Base-by-base conservation (phyloP, 2,329 filamentous ascomycete species). In the Chrysoporthe puriensis region DNA sequence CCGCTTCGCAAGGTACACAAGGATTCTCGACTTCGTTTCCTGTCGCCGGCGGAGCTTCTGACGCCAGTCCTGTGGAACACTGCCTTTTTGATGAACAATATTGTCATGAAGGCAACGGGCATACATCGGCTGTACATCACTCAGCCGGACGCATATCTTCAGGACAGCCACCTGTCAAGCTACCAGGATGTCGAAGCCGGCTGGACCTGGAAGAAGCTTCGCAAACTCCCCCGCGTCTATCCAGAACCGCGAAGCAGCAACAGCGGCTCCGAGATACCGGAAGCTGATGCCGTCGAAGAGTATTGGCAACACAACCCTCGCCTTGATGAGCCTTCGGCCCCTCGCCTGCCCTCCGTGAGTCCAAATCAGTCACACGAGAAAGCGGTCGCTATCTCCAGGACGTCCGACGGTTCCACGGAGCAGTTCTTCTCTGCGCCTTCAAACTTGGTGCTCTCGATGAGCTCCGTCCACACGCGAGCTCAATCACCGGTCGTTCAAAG, bases 1-100 rank as follows among this genome's bases (percentile, higher is more conserved):
- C 92, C 92, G 5, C 81, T 95, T 21, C 87, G 91, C 62, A 94
- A 94, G 76, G 81, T 93, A 2, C 87, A 91, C 74, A 93, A 91
- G 74, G 90, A 93, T 67, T 89, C 90, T 0, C 86, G 88, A 36
- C 83, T 95, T 7, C 87, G 88, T 1, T 94, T 94, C 72, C 82
- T 94, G 13, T 86, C 85, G 6, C 88, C 88, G 1, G 82, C 87
- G 1, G 92, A 94, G 76, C 91, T 94, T 88, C 79, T 91, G 48
- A 93, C 90, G 0, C 87, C 91, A 0, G 85, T 88, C 1, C 78
- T 89, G 2, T 95, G 92, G 92, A 87, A 89, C 63, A 86, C 89
- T 2, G 82, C 86, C 11, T 94, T 94, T 70, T 82, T 95, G 40
- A 84, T 84, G 62, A 89, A 90, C 1, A 88, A 86, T 60, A 86